Evolutionary conservation across 2,329 filamentous ascomycete genomes (phyloP).

Genomic region (Aspergillus floridensis): DNA sequence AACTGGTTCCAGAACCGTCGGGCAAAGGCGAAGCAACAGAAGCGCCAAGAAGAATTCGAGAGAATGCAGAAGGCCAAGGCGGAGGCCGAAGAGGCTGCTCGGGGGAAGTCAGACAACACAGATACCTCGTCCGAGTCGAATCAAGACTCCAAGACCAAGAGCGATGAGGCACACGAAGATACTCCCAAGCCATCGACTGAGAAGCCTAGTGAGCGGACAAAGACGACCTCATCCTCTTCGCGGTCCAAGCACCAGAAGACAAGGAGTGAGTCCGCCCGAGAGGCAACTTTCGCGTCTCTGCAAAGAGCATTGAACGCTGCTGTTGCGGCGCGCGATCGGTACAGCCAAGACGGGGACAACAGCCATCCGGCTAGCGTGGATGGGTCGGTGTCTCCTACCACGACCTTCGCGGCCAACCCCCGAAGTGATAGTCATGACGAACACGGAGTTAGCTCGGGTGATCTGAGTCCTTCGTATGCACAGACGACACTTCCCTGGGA

Average conservation of each 20-base stretch:
- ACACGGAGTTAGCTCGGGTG: conserved; percentile 7
- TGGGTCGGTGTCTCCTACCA: conserved; percentile 30
- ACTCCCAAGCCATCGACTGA: conserved; percentile 30
- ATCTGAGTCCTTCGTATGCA: conserved; percentile 25
- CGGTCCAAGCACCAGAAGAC: conserved; percentile 37
- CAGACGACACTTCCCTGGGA: conserved; percentile 33
- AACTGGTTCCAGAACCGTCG: conserved; percentile 55
- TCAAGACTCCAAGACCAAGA: conserved; percentile 17
- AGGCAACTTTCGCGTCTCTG: conserved; percentile 45
- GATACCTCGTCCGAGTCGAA: conserved; percentile 27
- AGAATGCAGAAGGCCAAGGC: conserved; percentile 42
- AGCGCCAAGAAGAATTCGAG: conserved; percentile 50
- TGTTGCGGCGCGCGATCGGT: conserved; percentile 38
- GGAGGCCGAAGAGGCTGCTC: conserved; percentile 36
- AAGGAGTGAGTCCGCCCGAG: conserved; percentile 38
- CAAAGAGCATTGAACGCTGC: conserved; percentile 45
- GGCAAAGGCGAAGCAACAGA: conserved; percentile 53
- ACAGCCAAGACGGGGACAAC: conserved; percentile 21
- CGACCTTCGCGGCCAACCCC: conserved; percentile 22
- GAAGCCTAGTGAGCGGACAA: conserved; percentile 20
- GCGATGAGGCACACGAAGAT: conserved; percentile 25
- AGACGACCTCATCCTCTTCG: conserved; percentile 21
- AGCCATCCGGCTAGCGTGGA: conserved; percentile 25
- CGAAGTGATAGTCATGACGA: conserved; percentile 12
- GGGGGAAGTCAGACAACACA: conserved; percentile 29